phyloP scores from a whole-genome alignment of 768 basidiomycete species.

The Lentinus tigrinus region DNA sequence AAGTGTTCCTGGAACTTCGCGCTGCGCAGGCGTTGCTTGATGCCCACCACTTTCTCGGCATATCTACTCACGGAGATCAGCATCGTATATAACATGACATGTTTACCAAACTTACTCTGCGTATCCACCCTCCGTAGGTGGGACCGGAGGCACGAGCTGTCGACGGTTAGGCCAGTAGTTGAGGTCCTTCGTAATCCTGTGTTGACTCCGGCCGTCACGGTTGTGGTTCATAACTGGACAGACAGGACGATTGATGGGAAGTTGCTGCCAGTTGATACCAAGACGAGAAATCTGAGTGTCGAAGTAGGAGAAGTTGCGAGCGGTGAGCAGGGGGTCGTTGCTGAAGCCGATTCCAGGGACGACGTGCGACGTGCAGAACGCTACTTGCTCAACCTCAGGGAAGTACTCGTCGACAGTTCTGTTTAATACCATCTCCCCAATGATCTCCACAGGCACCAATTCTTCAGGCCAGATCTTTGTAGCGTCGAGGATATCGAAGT shows the following conservation, averaged over 20 bases:
- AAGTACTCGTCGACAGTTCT: slow-evolving; percentile 74
- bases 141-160: slow-evolving; percentile 45
- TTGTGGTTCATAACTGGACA: slow-evolving; percentile 74
- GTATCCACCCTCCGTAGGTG: slow-evolving; percentile 55
- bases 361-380: slow-evolving; percentile 71
- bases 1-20: slow-evolving; percentile 79
- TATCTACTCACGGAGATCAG: slow-evolving; percentile 37
- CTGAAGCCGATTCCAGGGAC: slow-evolving; percentile 71
- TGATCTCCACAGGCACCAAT: slow-evolving; percentile 69
- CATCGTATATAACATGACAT: neutral
- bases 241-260: slow-evolving; percentile 81
- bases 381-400: slow-evolving; percentile 85
- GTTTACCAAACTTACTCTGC: slow-evolving; percentile 40
- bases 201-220: slow-evolving; percentile 59
- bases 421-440: slow-evolving; percentile 73
- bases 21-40: slow-evolving; percentile 62
- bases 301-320: slow-evolving; percentile 83
- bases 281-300: slow-evolving; percentile 83
- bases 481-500: slow-evolving; percentile 85
- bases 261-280: slow-evolving; percentile 76
- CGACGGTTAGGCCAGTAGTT: slow-evolving; percentile 88
- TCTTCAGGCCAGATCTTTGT: slow-evolving; percentile 89
- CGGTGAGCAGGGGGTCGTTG: slow-evolving; percentile 79
- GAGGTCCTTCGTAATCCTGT: slow-evolving; percentile 57
- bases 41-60: slow-evolving; percentile 48